Base-by-base conservation (phyloP, 2,329 filamentous ascomycete genomes). In the Calonectria pseudoturangicola region DNA sequence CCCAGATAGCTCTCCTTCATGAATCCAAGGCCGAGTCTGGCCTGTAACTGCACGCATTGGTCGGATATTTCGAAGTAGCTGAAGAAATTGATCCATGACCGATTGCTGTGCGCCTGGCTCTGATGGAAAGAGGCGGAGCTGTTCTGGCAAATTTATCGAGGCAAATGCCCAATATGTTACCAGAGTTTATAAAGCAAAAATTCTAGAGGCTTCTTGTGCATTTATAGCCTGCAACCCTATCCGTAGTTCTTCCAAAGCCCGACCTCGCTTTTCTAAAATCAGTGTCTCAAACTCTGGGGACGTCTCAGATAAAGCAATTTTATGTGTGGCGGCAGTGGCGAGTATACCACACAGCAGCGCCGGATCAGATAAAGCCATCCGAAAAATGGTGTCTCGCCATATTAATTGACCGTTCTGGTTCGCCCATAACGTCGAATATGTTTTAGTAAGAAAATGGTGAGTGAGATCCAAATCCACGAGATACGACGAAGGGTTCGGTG, bases 321-420 rank as follows among this genome's bases (percentile, higher is more conserved):
- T 73, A 48, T 76, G 74, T 43, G 73, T 60, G 13, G 74, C 74
- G 2, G 72, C 66, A 1, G 71, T 73, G n/a, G 75, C 73, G n/a
- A 77, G 71, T 9, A 77, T 18, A 13, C 72, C 75, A 33, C 73
- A 67, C 10, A 76, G 33, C 13, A 77, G 64, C 2, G 63, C 18
- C 2, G 72, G 71, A 18, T 73, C 45, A 12, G 43, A 30, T 12
- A 76, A 48, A 12, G 75, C 72, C 45, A 73, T 67, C 15, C 54
- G 68, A 47, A 77, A 77, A 47, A 76, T 30, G 54, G 73, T 30
- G 68, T 78, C 73, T 36, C 75, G 62, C 76, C 75, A 72, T 66
- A 74, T 45, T 47, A 74, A 71, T 21, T 76, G 66, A 16, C 71
- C 75, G 21, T 68, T 60, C 2, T 30, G 25, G 16, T 58, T 70